Base-by-base conservation (phyloP, 805 yeast genomes). In the Candida montana region DNA sequence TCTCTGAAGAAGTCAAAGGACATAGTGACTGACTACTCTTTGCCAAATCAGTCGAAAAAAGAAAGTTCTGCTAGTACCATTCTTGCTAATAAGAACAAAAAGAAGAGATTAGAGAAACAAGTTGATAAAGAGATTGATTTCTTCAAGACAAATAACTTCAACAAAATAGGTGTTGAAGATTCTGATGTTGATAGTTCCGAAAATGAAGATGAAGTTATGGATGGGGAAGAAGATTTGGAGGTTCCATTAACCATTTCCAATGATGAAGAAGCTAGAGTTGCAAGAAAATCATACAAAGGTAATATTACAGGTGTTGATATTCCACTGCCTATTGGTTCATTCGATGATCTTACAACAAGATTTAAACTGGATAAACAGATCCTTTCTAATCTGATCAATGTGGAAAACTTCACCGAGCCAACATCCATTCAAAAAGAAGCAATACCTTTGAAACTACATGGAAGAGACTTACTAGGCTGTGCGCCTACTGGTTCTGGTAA, bases 401-500 rank as follows among this genome's bases (percentile, higher is more conserved):
- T 41, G n/a, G 75, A 81, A 35, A 83, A 79, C 39, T 90, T 90
- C 56, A 74, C 79, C 1, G 85, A 80, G 47, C 98, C 99, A 6
- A 91, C 99, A 0, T 81, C 97, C 3, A 86, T 93, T 53, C 99
- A 93, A 64, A 76, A 88, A 47, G 97, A 93, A 61, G 79, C 89
- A 2, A 80, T 93, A 32, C 97, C 99, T 2, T 68, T 79, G 9
- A 64, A 86, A 12, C 64, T 88, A 40, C 71, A 76, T 40, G 73
- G 69, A 23, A 75, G 95, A 45, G 97, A 91, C 58, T 59, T 93
- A 27, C 69, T 93, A 33, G 95, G 95, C 1, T 87, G 96, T 71
- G 97, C 98, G 0, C 98, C 98, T 35, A 93, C 99, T 1, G 99
- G 99, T 53, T 88, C 97, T 5, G 99, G 99, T 70, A 93, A 93